Evolutionary conservation across 257 asterid species (phyloP), one percentile per base, ranked within the genome.

Genomic region (Misopates orontium): DNA sequence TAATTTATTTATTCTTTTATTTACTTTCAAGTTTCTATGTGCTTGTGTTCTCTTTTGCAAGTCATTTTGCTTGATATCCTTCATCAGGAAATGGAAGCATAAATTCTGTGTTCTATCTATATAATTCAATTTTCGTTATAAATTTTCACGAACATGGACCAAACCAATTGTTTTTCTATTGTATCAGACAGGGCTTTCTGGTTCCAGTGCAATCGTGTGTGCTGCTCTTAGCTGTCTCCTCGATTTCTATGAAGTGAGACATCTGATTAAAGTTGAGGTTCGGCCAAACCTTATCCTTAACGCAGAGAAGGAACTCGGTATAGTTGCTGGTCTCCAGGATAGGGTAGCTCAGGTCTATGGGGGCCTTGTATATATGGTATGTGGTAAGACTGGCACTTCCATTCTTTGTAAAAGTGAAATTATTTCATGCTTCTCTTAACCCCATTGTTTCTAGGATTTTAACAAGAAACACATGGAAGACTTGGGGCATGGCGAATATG

Each of bases 311-410:
- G 99, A 94, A 79, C 89, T 94, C 5, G 97, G 99, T 13, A 94
- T 94, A 69, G 95, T 90, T 67, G 99, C 99, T 22, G 99, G 99
- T 66, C 96, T 94, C 51, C 96, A 94, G 63, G 99, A 90, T 71
- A 83, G 99, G 81, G 99, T 93, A 21, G 96, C 96, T 62, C 99
- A 90, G 79, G 97, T 94, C 73, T 94, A 94, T 22, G 99, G 99
- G 4, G 99, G 97, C 71, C 92, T 94, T 8, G 86, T 94, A 48
- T 83, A 86, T 72, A 94, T 90, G 97, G 99, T 93, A 74, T 70
- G 80, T 36, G 20, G 1, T 39, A 56, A 44, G 45, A 49, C 32
- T 18, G 41, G 36, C 8, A 10, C 28, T 40, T 47, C 23, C 18
- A 21, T 17, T 66, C 36, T 23, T 53, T 22, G 32, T 25, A 44